Evolutionary conservation across 805 yeast genomes (phyloP), one percentile per base, ranked within the genome.

Genomic region (Starmera dryadoides): DNA sequence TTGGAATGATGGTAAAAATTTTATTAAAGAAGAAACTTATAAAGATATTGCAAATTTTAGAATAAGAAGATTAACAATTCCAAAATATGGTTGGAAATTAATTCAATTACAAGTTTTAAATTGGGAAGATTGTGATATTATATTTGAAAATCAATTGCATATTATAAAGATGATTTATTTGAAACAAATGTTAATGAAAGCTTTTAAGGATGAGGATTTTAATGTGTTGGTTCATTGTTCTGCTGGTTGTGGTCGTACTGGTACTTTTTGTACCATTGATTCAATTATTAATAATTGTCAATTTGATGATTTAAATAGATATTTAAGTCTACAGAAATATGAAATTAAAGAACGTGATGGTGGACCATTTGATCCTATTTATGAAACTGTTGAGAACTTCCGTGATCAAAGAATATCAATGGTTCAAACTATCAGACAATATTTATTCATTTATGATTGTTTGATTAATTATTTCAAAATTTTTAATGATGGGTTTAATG

Each of bases 181-280:
- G 49, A 72, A 75, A 42, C 65, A 68, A 36, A 47, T 66, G 11
- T 55, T 77, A 15, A 58, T 70, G 34, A 46, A 59, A 28, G 42
- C 45, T n/a, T 42, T 58, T 19, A 42, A 40, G 33, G 33, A 44
- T 7, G 42, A 49, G 7, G 49, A 34, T 47, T 63, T 55, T n/a
- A 56, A 64, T 1, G 70, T 79, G 6, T 56, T 87, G 34, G 85
- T 84, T 20, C 98, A 91, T 60, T 91, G 98, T 55, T 86, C 96
- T 6, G 98, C 98, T 2, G 98, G 98, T 0, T 88, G 95, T 55
- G 98, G 98, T 16, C 68, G 98, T 42, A 87, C 98, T 0, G 98
- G 98, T 2, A 85, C 96, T 2, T 82, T 81, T 54, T 77, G 88
- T 44, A 76, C 87, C 1, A 62, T 83, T 18, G 94, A 86, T 52